phyloP scores from a whole-genome alignment of 306 rosid species.

The Sophora flavescens region DNA sequence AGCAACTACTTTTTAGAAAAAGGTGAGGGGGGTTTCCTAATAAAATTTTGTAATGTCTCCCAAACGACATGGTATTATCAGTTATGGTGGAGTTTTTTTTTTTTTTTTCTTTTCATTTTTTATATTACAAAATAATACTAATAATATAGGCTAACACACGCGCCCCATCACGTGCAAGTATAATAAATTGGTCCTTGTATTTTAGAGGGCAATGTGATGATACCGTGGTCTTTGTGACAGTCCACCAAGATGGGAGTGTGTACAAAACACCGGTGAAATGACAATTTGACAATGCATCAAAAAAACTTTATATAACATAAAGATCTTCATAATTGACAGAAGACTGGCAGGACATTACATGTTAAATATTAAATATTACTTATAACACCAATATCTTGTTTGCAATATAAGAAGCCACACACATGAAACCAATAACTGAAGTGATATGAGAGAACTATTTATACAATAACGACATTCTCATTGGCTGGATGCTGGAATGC shows the following conservation, averaged over 20 bases:
- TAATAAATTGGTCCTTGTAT: not conserved
- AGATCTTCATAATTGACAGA: constrained; percentile 40
- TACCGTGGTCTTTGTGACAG: constrained; percentile 64
- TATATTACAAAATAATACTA: no score
- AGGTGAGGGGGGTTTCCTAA: no score
- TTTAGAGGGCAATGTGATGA: constrained; percentile 54
- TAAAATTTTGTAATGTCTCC: no score
- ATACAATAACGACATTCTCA: constrained; percentile 43
- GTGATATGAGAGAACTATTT: constrained; percentile 15
- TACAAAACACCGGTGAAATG: constrained; percentile 15
- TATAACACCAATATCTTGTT: constrained; percentile 25
- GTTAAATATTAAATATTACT: constrained; percentile 22
- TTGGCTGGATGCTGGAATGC: constrained; percentile 57
- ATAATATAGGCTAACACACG: no score
- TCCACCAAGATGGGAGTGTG: constrained; percentile 13
- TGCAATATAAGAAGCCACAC: constrained; percentile 33
- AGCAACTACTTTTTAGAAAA: no score
- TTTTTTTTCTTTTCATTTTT: no score
- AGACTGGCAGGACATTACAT: constrained; percentile 15
- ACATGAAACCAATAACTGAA: constrained; percentile 40
- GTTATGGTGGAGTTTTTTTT: no score
- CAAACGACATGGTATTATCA: no score
- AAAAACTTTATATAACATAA: constrained; percentile 12
- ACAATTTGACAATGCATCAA: constrained; percentile 31
- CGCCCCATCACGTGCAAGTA: no score